These are phyloP conservation scores for Auricularia cornea DNA, from an alignment of 768 basidiomycete genomes.

Conservation along the genomic window DNA sequence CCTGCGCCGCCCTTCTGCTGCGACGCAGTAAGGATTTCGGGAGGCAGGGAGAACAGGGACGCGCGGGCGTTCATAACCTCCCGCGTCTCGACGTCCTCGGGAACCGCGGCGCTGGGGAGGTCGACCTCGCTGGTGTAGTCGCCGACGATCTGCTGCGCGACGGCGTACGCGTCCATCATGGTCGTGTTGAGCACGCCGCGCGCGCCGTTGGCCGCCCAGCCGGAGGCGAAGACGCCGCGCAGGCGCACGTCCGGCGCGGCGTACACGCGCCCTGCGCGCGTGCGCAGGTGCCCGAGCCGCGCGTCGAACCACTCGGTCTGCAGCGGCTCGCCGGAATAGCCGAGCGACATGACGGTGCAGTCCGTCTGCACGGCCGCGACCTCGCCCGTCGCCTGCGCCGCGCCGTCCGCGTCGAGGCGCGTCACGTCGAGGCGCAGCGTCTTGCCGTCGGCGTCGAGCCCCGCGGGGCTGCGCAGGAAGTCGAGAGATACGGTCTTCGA, in stretches of 20 bases:
- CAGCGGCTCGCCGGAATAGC: slow-evolving; percentile 64
- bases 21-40: slow-evolving; percentile 23
- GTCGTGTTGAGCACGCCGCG: slow-evolving; percentile 87
- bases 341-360: slow-evolving; percentile 80
- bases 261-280: slow-evolving; percentile 41
- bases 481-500: slow-evolving; percentile 71
- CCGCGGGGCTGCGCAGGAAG: slow-evolving; percentile 68
- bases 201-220: slow-evolving; percentile 90
- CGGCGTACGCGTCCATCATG: slow-evolving; percentile 84
- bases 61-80: slow-evolving; percentile 13
- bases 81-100: neutral
- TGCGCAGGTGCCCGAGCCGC: slow-evolving; percentile 46
- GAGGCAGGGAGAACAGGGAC: slow-evolving; percentile 3
- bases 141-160: slow-evolving; percentile 59
- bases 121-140: slow-evolving; percentile 38
- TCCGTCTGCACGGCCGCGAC: slow-evolving; percentile 51
- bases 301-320: slow-evolving; percentile 48
- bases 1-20: slow-evolving; percentile 39
- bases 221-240: slow-evolving; percentile 76
- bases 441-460: slow-evolving; percentile 5
- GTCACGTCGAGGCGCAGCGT: slow-evolving; percentile 9
- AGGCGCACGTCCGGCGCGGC: slow-evolving; percentile 16
- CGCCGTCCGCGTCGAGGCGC: slow-evolving; percentile 13
- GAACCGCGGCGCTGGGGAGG: neutral
- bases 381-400: slow-evolving; percentile 46